A percentile compares a stretch with the other conserved stretches of the same genome.
Evolutionary conservation across 352 stramenopile genomes (phyloP).

Genomic region (Pythium apleroticum): DNA sequence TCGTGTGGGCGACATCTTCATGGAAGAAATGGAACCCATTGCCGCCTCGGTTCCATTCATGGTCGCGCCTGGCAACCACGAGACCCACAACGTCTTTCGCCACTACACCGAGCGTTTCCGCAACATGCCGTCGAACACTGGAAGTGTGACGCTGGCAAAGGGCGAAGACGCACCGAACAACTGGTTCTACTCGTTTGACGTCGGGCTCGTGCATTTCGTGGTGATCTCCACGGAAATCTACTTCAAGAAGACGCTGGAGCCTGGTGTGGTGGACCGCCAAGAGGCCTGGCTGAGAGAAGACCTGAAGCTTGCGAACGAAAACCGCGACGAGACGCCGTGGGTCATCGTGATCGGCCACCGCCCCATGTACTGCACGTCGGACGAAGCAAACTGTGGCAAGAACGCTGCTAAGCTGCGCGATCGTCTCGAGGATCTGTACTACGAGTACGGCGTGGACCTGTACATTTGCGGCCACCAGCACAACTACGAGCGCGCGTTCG

Average conservation of each 20-base stretch:
- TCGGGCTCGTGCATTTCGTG: conserved; percentile 86
- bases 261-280: conserved; percentile 51
- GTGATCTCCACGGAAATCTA: conserved; percentile 89
- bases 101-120: conserved; percentile 88
- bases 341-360: conserved; percentile 84
- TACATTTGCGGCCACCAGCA: conserved; percentile 90
- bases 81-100: conserved; percentile 79
- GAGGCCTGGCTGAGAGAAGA: conserved; percentile 69
- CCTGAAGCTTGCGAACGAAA: conserved; percentile 57
- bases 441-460: conserved; percentile 77
- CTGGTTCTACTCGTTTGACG: conserved; percentile 89
- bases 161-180: conserved; percentile 76
- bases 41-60: conserved; percentile 86
- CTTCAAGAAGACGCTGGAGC: conserved; percentile 68
- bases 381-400: conserved; percentile 65
- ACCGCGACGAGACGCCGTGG: conserved; percentile 71
- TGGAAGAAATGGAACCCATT: conserved; percentile 89
- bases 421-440: conserved; percentile 80
- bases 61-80: conserved; percentile 91
- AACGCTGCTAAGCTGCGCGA: conserved; percentile 61
- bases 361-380: conserved; percentile 88
- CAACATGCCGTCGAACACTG: conserved; percentile 78
- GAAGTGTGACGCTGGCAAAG: conserved; percentile 46
- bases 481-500: conserved; percentile 89
- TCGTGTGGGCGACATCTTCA: conserved; percentile 87